Conservation (phyloP, 306 rosid genomes). For the Mucuna pruriens region DNA sequence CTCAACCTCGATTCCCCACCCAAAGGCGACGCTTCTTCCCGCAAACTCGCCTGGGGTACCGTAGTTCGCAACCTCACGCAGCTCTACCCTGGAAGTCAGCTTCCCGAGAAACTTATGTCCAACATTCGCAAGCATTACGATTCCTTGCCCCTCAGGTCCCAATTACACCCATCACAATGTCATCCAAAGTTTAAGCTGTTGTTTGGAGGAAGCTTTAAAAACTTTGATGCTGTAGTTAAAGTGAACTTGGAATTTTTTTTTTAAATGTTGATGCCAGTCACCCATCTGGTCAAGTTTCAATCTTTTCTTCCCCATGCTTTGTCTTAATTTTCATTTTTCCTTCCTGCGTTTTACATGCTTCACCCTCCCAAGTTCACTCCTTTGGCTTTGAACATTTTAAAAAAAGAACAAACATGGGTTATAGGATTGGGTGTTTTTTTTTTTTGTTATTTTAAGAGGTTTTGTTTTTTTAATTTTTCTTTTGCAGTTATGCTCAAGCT, state of each 20-base stretch:
- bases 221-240: neutral
- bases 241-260: neutral
- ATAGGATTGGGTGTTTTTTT: neutral
- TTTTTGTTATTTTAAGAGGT: neutral
- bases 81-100: constrained; percentile 88
- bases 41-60: constrained; percentile 76
- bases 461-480: neutral
- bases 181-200: neutral
- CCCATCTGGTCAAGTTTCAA: constrained; percentile 4
- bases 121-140: constrained; percentile 87
- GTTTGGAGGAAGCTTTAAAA: neutral
- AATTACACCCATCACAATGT: no score
- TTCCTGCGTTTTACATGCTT: neutral
- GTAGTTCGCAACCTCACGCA: constrained; percentile 82
- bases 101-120: constrained; percentile 89
- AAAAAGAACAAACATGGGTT: neutral
- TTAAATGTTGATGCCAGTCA: neutral
- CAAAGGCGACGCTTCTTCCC: neutral
- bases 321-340: neutral
- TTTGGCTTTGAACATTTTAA: neutral
- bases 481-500: constrained; percentile 83
- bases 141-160: constrained; percentile 83
- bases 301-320: neutral
- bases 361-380: neutral
- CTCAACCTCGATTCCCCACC: constrained; percentile 59